Conservation (phyloP, 2,329 filamentous ascomycete species). For the Claviceps digitariae region DNA sequence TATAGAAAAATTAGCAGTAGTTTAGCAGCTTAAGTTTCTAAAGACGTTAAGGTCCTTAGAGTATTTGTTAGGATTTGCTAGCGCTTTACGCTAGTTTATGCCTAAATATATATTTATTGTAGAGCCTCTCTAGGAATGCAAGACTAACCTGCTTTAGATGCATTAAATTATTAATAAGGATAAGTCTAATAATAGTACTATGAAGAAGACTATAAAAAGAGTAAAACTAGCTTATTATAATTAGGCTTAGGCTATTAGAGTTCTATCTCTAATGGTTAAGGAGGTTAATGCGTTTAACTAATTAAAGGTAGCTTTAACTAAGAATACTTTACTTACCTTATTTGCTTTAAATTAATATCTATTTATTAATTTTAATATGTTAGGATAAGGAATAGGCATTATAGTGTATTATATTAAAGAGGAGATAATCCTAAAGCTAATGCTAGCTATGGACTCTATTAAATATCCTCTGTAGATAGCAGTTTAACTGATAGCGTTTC, state of each 20-base stretch:
- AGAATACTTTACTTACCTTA: background rate
- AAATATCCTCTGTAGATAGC: background rate
- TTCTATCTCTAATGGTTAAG: background rate
- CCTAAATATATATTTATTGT: too few relatives aligned
- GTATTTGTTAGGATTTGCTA: too few relatives aligned
- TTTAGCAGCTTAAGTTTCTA: too few relatives aligned
- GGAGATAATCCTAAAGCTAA: background rate
- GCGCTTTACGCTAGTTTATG: too few relatives aligned
- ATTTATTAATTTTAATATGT: background rate
- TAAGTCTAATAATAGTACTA: too few relatives aligned
- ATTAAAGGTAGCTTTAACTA: background rate
- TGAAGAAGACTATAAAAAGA: too few relatives aligned
- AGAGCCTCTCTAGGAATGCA: too few relatives aligned
- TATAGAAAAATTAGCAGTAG: too few relatives aligned
- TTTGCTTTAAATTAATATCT: background rate
- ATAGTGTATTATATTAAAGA: background rate
- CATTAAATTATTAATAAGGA: background rate
- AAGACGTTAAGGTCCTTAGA: too few relatives aligned
- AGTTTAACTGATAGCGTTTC: background rate
- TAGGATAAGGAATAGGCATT: background rate
- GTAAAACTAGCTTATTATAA: background rate
- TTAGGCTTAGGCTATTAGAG: background rate
- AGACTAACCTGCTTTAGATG: background rate
- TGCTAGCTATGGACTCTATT: background rate
- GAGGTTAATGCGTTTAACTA: background rate